Evolutionary conservation across 768 basidiomycete genomes (phyloP).

Genomic region (Suillus placidus): DNA sequence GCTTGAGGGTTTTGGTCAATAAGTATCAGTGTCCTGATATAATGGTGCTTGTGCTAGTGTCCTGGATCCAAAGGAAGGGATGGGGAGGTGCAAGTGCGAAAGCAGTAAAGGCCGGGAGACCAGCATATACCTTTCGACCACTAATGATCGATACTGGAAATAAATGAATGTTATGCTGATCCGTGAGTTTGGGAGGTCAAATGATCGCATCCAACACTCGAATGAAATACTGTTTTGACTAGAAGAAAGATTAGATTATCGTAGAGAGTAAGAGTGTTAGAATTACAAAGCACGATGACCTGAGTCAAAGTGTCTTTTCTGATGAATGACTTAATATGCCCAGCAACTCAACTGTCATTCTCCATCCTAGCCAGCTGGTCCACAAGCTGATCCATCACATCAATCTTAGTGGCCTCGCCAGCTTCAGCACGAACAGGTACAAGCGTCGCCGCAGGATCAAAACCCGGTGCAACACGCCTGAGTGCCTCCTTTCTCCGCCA

Average conservation of each 20-base stretch:
- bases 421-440: slow-evolving; percentile 25
- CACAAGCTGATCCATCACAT: slow-evolving; percentile 84
- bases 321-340: neutral
- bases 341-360: neutral
- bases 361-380: slow-evolving; percentile 77
- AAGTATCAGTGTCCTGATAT: neutral
- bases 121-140: neutral
- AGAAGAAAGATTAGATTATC: neutral
- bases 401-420: slow-evolving; percentile 32
- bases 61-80: neutral
- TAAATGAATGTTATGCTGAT: neutral
- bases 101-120: neutral
- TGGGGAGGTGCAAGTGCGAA: neutral
- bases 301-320: neutral
- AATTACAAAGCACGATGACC: neutral
- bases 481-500: slow-evolving; percentile 63
- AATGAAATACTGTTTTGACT: neutral
- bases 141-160: neutral
- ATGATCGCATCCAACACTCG: neutral
- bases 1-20: neutral
- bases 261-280: neutral
- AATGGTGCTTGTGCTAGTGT: neutral
- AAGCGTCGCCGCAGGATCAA: slow-evolving; percentile 62
- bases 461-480: slow-evolving; percentile 81
- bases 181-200: neutral